Evolutionary conservation across 2,329 filamentous ascomycete species (phyloP).

Genomic region (Pezicula rhizophila): DNA sequence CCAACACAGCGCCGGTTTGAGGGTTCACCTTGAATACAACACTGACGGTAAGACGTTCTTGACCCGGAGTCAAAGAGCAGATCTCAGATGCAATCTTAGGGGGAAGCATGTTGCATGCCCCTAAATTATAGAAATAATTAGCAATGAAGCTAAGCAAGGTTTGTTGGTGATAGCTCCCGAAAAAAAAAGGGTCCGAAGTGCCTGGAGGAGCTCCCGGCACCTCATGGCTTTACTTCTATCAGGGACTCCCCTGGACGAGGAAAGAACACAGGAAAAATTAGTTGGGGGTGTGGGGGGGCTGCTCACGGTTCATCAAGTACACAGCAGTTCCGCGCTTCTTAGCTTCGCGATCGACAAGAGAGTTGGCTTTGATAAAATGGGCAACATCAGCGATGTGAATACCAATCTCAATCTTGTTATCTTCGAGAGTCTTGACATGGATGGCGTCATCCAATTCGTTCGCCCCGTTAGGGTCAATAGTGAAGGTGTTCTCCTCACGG

Average conservation of each 20-base stretch:
- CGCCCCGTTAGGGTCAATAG: constrained; percentile 82
- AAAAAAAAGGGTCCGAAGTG: too few relatives aligned
- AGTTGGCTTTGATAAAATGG: constrained; percentile 95
- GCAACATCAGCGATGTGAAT: constrained; percentile 92
- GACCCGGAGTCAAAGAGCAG: constrained; percentile 78
- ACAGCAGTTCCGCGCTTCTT: constrained; percentile 97
- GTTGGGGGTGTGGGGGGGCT: not conserved
- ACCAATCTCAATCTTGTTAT: constrained; percentile 88
- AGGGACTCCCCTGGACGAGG: not conserved
- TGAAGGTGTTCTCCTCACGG: constrained; percentile 82
- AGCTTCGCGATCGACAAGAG: constrained; percentile 90
- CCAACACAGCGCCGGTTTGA: constrained; percentile 68
- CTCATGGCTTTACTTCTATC: too few relatives aligned
- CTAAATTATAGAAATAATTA: not conserved
- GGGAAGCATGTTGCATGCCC: constrained; percentile 77
- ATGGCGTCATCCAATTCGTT: constrained; percentile 88
- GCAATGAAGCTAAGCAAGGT: constrained; percentile 26
- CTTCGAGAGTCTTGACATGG: constrained; percentile 76
- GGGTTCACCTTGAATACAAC: constrained; percentile 89
- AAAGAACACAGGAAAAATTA: not conserved
- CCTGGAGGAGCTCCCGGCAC: too few relatives aligned
- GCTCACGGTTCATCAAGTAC: constrained; percentile 71
- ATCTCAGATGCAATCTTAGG: constrained; percentile 79
- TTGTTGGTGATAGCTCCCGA: not conserved
- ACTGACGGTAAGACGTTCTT: constrained; percentile 86